Conservation (phyloP, 2,329 filamentous ascomycete species). For the Verticillium dahliae region DNA sequence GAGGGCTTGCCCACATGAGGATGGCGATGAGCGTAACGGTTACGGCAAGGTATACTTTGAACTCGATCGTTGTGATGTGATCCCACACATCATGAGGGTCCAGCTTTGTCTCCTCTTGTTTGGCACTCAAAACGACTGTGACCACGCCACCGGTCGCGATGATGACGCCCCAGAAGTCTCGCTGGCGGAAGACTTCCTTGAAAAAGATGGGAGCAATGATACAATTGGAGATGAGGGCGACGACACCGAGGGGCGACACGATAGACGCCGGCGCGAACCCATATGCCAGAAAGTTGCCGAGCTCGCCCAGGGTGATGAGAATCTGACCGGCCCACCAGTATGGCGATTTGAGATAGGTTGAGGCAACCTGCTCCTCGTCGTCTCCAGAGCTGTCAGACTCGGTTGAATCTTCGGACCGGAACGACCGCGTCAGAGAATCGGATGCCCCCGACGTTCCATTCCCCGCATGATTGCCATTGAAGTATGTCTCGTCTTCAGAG, state of each 20-base stretch:
- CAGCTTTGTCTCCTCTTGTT: conserved; percentile 81
- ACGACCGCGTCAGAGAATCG: conserved; percentile 45
- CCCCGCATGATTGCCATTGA: conserved; percentile 9
- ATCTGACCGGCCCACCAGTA: conserved; percentile 97
- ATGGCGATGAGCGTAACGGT: conserved; percentile 66
- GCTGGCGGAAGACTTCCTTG: conserved; percentile 77
- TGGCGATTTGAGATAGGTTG: conserved; percentile 79
- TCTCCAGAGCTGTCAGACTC: conserved; percentile 28
- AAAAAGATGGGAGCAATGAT: conserved; percentile 92
- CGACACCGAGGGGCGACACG: conserved; percentile 93
- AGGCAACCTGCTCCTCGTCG: conserved; percentile 32
- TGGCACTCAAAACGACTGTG: conserved; percentile 87
- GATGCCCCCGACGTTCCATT: conserved; percentile 34
- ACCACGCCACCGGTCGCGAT: conserved; percentile 84
- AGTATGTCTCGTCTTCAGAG: conserved; percentile 18
- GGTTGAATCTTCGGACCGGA: conserved; percentile 35
- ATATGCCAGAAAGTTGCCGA: conserved; percentile 94
- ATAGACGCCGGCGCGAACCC: conserved; percentile 97
- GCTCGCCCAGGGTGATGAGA: conserved; percentile 87
- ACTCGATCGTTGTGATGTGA: conserved; percentile 80
- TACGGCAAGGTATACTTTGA: conserved; percentile 81
- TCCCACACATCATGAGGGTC: conserved; percentile 86
- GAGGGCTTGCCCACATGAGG: conserved; percentile 76
- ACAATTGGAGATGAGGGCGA: conserved; percentile 93
- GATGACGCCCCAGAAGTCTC: conserved; percentile 83